These are phyloP conservation scores for Blepharisma stoltei DNA, from an alignment of 73 alveolate species.

Conservation along the genomic window DNA sequence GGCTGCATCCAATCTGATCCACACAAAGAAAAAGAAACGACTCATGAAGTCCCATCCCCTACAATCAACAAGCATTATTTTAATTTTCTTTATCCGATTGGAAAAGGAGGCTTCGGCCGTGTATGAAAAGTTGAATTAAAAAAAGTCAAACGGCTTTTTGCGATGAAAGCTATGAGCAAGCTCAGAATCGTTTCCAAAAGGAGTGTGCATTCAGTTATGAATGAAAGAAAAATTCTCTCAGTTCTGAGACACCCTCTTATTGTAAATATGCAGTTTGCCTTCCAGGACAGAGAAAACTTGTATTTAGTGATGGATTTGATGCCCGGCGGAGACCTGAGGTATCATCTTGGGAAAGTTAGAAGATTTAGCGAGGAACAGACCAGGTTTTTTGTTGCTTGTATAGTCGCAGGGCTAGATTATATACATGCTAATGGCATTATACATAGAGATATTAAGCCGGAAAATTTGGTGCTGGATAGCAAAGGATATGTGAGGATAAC, in stretches of 20 bases:
- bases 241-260: slow-evolving; percentile 68
- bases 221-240: slow-evolving; percentile 75
- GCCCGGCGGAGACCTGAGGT: slow-evolving; percentile 81
- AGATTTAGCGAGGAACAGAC: slow-evolving; percentile 52
- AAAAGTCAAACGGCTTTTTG: slow-evolving; percentile 43
- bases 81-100: no score
- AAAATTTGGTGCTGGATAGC: slow-evolving; percentile 81
- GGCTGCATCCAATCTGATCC: no score
- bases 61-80: no score
- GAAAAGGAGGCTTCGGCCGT: no score
- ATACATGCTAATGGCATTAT: slow-evolving; percentile 78
- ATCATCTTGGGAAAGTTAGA: slow-evolving; percentile 50
- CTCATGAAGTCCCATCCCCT: no score
- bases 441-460: slow-evolving; percentile 95
- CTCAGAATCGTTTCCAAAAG: slow-evolving; percentile 70
- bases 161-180: slow-evolving; percentile 28
- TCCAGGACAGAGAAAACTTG: slow-evolving; percentile 82
- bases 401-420: slow-evolving; percentile 72
- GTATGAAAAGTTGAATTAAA: slow-evolving; percentile 14
- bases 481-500: slow-evolving; percentile 74
- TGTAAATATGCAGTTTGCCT: slow-evolving; percentile 89
- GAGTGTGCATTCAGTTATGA: slow-evolving; percentile 73
- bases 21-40: no score
- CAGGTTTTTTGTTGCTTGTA: slow-evolving; percentile 68
- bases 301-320: slow-evolving; percentile 89